Base-by-base conservation (phyloP, 768 basidiomycete species). In the Pleurotus djamor region DNA sequence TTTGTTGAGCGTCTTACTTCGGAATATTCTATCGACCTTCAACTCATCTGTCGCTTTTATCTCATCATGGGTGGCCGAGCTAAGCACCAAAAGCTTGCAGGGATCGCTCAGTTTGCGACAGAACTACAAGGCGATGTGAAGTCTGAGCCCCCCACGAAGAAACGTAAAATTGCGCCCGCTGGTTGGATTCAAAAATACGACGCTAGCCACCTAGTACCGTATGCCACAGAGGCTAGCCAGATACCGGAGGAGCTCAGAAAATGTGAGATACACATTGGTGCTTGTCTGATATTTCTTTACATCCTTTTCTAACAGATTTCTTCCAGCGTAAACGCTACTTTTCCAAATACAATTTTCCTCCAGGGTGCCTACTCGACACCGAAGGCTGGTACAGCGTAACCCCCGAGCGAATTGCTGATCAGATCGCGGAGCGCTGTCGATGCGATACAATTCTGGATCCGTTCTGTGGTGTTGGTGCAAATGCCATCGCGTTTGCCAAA, bases 361-460 rank as follows among this genome's bases (percentile, higher is more conserved):
- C 80, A 0, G 94, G 95, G 0, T 93, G 94, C 68, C 78, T 97
- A 2, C 76, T 98, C 9, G 97, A 98, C 63, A 86, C 91, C 64
- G 94, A 96, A 70, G 96, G 96, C n/a, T 98, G 96, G 96, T 98
- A 91, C 73, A 94, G 91, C 61, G 89, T 98, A 60, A 99, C 97
- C 0, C 96, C 97, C 0, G 95, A 98, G 67, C 81, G 80, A 41
- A 86, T 99, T n/a, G 97, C 96, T 6, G 73, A 84, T 60, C 95
- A 94, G 69, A 98, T 98, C 48, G 96, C 97, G 0, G 91, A 96
- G 64, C 79, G 96, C 21, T 97, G 96, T 77, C 83, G 90, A 6
- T 93, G 89, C 63, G 85, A 85, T 61, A 88, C 88, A 3, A 79
- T 97, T 60, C 79, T 96, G 37, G 97, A 98, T 68, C 93, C 95